Evolutionary conservation across 2,329 filamentous ascomycete species (phyloP).

Genomic region (Alternaria gansuensis): DNA sequence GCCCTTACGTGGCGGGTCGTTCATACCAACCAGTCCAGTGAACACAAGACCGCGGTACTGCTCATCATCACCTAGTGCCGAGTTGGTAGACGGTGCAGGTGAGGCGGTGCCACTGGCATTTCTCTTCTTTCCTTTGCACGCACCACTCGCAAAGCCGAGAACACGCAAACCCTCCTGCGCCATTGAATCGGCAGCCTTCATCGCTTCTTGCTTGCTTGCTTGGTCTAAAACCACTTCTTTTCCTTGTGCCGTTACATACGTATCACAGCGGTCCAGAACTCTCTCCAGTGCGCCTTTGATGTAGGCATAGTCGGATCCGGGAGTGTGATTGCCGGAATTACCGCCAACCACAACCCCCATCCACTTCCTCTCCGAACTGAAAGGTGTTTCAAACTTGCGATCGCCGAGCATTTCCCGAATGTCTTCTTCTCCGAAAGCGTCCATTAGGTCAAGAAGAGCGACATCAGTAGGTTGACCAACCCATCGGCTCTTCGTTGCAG

Average conservation of each 20-base stretch:
- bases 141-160: conserved; percentile 89
- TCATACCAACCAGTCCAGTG: conserved; percentile 95
- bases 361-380: conserved; percentile 98
- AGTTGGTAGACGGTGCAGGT: conserved; percentile 35
- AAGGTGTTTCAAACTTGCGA: conserved; percentile 85
- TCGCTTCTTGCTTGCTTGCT: conserved; percentile 73
- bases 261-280: conserved; percentile 86
- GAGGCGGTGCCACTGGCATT: conserved; percentile 46
- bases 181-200: conserved; percentile 84
- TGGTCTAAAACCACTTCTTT: conserved; percentile 87
- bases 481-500: conserved; percentile 84
- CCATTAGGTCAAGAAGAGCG: conserved; percentile 92
- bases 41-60: conserved; percentile 85
- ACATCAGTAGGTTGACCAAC: conserved; percentile 97
- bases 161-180: conserved; percentile 89
- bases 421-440: conserved; percentile 90
- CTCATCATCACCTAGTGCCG: conserved; percentile 67
- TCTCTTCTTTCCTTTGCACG: conserved; percentile 54
- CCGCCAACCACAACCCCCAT: conserved; percentile 88
- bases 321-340: conserved; percentile 58
- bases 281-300: conserved; percentile 95
- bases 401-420: conserved; percentile 85
- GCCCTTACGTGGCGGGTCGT: conserved; percentile 89
- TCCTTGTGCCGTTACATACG: conserved; percentile 85
- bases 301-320: conserved; percentile 82